Base-by-base conservation (phyloP, 2,329 filamentous ascomycete species). In the Tolypocladium paradoxum region DNA sequence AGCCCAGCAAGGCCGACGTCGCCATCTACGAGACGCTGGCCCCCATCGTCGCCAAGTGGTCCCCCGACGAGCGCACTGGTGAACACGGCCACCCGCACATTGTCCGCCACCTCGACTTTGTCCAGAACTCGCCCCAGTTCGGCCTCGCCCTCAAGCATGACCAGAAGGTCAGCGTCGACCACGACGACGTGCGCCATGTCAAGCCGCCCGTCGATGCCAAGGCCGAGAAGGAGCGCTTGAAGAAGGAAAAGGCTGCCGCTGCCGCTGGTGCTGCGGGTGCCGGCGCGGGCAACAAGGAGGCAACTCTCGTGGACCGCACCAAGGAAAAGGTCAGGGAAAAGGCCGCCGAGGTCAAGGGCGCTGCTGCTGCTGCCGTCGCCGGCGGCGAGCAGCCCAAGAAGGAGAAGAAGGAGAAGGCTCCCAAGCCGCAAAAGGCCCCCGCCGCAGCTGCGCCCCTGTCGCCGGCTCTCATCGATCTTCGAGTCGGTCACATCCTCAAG, bases 401-500 rank as follows among this genome's bases (percentile, higher is more conserved):
- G 75, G 87, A 95, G 70, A 95, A 95, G 81, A 93, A 95, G 71
- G 84, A 87, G 65, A 95, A 95, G 75, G 81, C 84, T 47, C 85
- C 87, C 52, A 93, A 92, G 75, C 82, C 81, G 58, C 84, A 76
- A 55, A 84, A 84, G 68, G 77, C 83, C 7, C 74, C 85, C 16
- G 75, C 88, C 6, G 78, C 82, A 49, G 80, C 90, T 50, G 86
- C 90, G 14, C 87, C 89, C 2, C 83, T 90, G 6, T 88, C 89
- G 1, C 93, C 93, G 3, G 78, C 81, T 55, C 81, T 96, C 56
- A 96, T 99, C 67, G 93, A 99, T 69, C 85, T 99, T 50, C 86
- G 93, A 58, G 92, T 99, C 56, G 93, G 93, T 56, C 93, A 97
- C 76, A 96, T 99, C 63, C 84, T 99, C 65, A 95, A 96, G 74